Base-by-base conservation (phyloP, 2,329 filamentous ascomycete genomes). In the Sordariomycetes sp. region DNA sequence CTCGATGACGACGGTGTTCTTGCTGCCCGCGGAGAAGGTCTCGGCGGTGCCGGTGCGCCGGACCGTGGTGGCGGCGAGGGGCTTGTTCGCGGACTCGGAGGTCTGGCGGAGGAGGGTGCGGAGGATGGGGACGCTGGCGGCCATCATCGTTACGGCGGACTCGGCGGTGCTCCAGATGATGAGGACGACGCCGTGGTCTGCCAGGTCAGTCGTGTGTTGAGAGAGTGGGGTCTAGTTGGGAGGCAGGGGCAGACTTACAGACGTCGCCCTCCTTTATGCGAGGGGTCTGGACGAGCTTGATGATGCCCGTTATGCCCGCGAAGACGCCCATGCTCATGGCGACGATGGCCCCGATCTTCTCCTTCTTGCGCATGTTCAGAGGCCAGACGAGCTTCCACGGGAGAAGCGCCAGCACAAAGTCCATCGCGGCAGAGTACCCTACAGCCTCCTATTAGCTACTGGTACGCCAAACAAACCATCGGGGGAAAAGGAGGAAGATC, bases 311-410 rank as follows among this genome's bases (percentile, higher is more conserved):
- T 18, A 62, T 28, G 3, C 60, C 62, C 16, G 62, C 62, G 18
- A 66, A 64, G 20, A 68, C 54, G 28, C 67, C 65, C 58, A 67
- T 59, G 54, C 64, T 66, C 60, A 68, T 66, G 14, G 64, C 66
- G 2, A 62, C 48, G 11, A 64, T 63, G n/a, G 64, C 64, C 12
- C 66, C 60, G 14, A 67, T 59, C 59, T 66, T 68, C 48, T 68
- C 66, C 48, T 64, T 62, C 1, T 60, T 54, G 55, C 65, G 64
- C 64, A 68, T 67, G 32, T 65, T 62, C 2, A 68, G 58, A 2
- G 62, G 62, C 64, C 64, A 63, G 34, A 68, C 53, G 14, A 67
- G 61, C 32, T 63, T 62, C 63, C 65, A 67, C 4, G 66, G 64
- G 6, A 65, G 56, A 18, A 66, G 57, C 14, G 62, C 64, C 22